Evolutionary conservation across 768 basidiomycete genomes (phyloP).

Genomic region (Boletus insuetus): DNA sequence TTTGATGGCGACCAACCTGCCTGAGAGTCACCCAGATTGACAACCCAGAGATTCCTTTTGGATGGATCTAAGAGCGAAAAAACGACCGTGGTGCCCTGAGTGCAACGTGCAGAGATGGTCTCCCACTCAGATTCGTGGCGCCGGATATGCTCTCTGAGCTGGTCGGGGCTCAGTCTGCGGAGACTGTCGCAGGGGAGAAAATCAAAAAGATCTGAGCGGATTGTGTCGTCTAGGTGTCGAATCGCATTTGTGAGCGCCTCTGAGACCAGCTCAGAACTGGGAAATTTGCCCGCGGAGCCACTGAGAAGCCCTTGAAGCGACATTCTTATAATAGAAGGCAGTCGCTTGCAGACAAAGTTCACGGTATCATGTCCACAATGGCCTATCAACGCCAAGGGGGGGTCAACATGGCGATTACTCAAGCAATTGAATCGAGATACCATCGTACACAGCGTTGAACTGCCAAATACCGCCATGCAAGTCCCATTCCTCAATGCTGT

Average conservation of each 20-base stretch:
- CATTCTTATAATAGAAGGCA: constrained; percentile 40
- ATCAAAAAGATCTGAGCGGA: constrained; percentile 42
- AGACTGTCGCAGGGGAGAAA: constrained; percentile 41
- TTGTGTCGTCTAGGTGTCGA: constrained; percentile 39
- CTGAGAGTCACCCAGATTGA: constrained; percentile 35
- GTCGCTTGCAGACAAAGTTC: constrained; percentile 38
- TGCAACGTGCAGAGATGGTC: constrained; percentile 30
- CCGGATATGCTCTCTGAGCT: constrained; percentile 40
- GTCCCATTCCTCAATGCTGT: constrained; percentile 39
- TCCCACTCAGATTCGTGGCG: constrained; percentile 38
- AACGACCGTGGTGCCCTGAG: constrained; percentile 33
- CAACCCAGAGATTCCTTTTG: constrained; percentile 31
- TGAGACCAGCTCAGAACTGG: constrained; percentile 36
- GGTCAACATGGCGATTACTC: constrained; percentile 23
- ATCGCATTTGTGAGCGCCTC: constrained; percentile 39
- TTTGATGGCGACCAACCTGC: constrained; percentile 26
- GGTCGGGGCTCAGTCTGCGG: constrained; percentile 35
- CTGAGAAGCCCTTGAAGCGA: constrained; percentile 37
- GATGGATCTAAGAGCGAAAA: constrained; percentile 31
- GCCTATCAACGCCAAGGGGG: constrained; percentile 29
- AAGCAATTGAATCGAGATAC: constrained; percentile 20
- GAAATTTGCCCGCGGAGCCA: constrained; percentile 17
- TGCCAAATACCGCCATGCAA: constrained; percentile 41
- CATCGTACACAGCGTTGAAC: constrained; percentile 48
- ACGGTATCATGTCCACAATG: constrained; percentile 50